Conservation (phyloP, 2,329 filamentous ascomycete species). For the Fusarium globosum region DNA sequence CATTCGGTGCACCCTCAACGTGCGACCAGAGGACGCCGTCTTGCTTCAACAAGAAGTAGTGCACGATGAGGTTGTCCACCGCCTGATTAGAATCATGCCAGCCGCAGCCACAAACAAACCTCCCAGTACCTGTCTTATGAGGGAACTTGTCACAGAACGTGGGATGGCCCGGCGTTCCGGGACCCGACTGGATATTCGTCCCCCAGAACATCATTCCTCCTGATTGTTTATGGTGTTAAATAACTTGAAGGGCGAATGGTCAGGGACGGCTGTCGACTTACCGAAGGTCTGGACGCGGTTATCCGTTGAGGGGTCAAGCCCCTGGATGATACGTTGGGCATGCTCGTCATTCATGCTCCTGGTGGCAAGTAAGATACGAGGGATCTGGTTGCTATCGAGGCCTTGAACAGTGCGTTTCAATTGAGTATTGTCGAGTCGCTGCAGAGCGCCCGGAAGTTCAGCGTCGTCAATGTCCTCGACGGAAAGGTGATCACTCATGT, state of each 20-base stretch:
- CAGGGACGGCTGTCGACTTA: accelerated
- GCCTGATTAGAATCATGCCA: neutral
- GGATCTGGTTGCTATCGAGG: neutral
- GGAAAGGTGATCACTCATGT: neutral
- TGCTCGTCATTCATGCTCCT: neutral
- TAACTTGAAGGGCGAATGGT: accelerated
- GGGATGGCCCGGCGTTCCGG: neutral
- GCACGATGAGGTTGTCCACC: neutral
- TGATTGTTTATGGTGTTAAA: neutral
- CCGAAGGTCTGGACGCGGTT: neutral
- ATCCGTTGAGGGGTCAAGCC: neutral
- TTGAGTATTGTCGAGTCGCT: neutral
- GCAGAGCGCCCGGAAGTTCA: neutral
- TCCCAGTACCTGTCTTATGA: neutral
- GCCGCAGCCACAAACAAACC: neutral
- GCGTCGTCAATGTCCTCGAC: neutral
- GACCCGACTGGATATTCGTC: neutral
- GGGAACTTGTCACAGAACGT: neutral
- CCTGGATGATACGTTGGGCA: neutral
- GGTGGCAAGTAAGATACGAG: neutral
- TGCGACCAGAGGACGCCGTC: neutral
- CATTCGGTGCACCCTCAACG: neutral
- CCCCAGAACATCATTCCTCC: neutral
- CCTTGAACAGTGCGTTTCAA: neutral
- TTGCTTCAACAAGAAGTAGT: neutral